Conservation (phyloP, 2,329 filamentous ascomycete genomes). For the Trichoderma sp. region DNA sequence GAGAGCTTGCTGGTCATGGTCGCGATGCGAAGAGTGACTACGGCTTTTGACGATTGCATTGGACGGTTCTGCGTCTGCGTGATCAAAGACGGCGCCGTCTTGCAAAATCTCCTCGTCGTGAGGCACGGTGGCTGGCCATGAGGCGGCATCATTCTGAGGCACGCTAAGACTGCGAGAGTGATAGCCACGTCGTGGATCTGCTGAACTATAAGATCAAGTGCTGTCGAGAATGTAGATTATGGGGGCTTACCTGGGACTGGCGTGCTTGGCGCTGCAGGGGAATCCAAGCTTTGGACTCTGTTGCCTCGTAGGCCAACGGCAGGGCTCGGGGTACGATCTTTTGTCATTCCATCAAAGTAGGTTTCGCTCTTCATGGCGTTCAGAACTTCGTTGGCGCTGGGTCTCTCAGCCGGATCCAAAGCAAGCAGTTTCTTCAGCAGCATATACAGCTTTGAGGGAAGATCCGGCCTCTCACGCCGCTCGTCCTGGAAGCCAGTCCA, state of each 20-base stretch:
- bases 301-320: conserved; percentile 41
- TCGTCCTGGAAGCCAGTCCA: conserved; percentile 88
- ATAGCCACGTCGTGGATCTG: conserved; percentile 31
- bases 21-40: conserved; percentile 5
- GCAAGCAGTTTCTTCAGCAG: conserved; percentile 79
- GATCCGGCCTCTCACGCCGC: conserved; percentile 69
- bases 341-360: conserved; percentile 42
- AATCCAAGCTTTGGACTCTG: conserved; percentile 55
- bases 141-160: not conserved
- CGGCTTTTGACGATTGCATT: conserved; percentile 15
- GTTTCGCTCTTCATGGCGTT: conserved; percentile 70
- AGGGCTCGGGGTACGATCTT: conserved; percentile 35
- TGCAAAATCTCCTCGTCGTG: not conserved
- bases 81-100: not conserved
- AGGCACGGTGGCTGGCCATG: not conserved
- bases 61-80: not conserved
- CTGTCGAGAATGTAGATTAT: conserved; percentile 22
- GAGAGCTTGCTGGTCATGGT: not conserved
- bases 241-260: conserved; percentile 43
- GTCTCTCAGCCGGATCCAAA: conserved; percentile 71
- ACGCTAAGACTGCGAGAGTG: conserved; percentile 19
- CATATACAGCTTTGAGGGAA: conserved; percentile 82
- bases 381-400: conserved; percentile 82
- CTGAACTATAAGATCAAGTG: conserved; percentile 30
- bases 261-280: conserved; percentile 48